phyloP scores from a whole-genome alignment of 2,329 filamentous ascomycete species.

The Aspergillus hortae region DNA sequence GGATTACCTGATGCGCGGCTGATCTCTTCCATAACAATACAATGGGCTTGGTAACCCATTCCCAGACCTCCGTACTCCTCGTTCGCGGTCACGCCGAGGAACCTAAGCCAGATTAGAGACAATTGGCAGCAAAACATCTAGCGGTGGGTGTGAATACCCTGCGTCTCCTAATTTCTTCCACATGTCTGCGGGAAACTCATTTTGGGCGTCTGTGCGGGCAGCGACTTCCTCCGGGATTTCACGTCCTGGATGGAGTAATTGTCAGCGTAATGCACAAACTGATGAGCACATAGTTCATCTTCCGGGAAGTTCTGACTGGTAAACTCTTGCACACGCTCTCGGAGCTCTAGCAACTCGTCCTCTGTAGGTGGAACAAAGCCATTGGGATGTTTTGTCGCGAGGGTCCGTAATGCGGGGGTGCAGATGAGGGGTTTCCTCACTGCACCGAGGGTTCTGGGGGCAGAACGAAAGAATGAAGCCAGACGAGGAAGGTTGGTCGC shows the following conservation, averaged over 20 bases:
- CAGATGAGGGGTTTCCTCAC: conserved; percentile 27
- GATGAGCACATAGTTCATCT: too few relatives aligned
- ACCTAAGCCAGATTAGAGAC: conserved; percentile 41
- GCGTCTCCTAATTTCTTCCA: conserved; percentile 92
- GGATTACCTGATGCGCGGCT: conserved; percentile 70
- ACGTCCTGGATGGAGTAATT: conserved; percentile 50
- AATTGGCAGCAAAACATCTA: not conserved
- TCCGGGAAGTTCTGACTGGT: conserved; percentile 45
- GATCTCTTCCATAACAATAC: conserved; percentile 91
- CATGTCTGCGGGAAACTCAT: conserved; percentile 86
- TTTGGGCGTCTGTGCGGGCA: conserved; percentile 74
- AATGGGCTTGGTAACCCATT: conserved; percentile 96
- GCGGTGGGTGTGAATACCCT: conserved; percentile 44
- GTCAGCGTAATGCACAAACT: not conserved
- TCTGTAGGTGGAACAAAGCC: conserved; percentile 64
- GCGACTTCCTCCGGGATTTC: conserved; percentile 85
- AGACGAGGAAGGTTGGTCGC: conserved; percentile 23
- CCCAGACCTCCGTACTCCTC: conserved; percentile 85
- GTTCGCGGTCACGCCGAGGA: conserved; percentile 89
- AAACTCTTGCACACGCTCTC: conserved; percentile 85
- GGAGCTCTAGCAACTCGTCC: conserved; percentile 73
- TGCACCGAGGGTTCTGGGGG: conserved; percentile 26
- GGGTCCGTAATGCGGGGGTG: conserved; percentile 34
- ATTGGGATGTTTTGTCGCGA: conserved; percentile 67
- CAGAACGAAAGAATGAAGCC: conserved; percentile 32